Evolutionary conservation across 2,329 filamentous ascomycete genomes (phyloP).

Genomic region (Colletotrichum sp.): DNA sequence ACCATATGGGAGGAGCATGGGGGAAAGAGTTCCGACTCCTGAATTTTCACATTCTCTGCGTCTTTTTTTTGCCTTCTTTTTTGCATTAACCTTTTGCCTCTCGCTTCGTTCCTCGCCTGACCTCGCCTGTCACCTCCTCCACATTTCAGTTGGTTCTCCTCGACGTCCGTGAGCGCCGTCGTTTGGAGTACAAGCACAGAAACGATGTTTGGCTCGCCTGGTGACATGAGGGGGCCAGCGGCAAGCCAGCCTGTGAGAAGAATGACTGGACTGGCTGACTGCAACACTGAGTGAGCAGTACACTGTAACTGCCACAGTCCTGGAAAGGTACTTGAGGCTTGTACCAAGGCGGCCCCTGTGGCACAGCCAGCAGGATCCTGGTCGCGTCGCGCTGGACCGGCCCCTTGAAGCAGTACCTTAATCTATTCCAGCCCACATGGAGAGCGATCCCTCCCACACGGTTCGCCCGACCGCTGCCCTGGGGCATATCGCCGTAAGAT

Average conservation of each 20-base stretch:
- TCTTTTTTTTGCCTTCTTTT: not conserved
- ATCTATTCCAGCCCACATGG: slow-evolving; percentile 17
- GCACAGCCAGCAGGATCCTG: slow-evolving; percentile 14
- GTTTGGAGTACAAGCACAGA: slow-evolving; percentile 1
- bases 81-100: not conserved
- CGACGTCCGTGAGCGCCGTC: not conserved
- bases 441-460: slow-evolving; percentile 17
- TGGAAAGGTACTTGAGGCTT: not conserved
- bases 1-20: not conserved
- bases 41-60: not conserved
- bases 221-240: not conserved
- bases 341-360: not conserved
- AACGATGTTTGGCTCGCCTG: not conserved
- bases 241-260: not conserved
- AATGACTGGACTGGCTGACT: not conserved
- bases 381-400: slow-evolving; percentile 11
- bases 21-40: not conserved
- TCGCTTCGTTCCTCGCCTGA: not conserved
- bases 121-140: not conserved
- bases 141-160: not conserved
- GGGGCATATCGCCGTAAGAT: slow-evolving; percentile 4
- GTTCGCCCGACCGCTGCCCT: slow-evolving; percentile 7
- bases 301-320: not conserved
- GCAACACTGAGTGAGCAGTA: not conserved
- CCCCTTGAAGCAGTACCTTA: slow-evolving; percentile 22